Evolutionary conservation across 2,329 filamentous ascomycete genomes (phyloP), one percentile per base, ranked within the genome.

Genomic region (Neonectria magnoliae): DNA sequence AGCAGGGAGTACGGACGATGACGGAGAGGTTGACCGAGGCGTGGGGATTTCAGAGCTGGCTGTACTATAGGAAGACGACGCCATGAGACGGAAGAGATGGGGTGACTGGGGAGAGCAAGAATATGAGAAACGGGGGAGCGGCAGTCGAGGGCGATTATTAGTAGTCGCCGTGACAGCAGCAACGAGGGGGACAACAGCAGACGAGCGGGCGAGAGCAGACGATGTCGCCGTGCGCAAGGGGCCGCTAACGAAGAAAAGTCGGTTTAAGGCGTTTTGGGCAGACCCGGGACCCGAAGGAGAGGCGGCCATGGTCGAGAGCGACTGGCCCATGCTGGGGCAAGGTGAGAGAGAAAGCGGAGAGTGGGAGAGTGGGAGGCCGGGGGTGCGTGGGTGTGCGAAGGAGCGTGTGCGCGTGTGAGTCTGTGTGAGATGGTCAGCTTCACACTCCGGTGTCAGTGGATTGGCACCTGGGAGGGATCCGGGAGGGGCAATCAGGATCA

Each of bases 11-110:
- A 82, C 77, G 66, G 83, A 83, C 62, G 82, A 79, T 27, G 82
- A 83, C 52, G 85, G 84, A 64, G 85, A 87, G 57, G 81, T 78
- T 54, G 85, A 87, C 71, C 83, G 82, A 77, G 86, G 85, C 60
- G 85, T 87, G 75, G 83, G 83, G 75, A 85, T 81, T 79, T 87
- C 84, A 76, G 80, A 81, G 73, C 79, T 82, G 72, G 80, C 79
- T 72, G 81, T 81, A 71, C 80, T 85, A 76, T 81, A 80, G 66
- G 81, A 77, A 78, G 72, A 69, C 68, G 76, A 72, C 76, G 73
- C 68, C 69, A 72, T 67, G 58, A 68, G 65, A 57, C 61, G 60
- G 61, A 64, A 65, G 59, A 59, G 22, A 70, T 73, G 71, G 71
- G 68, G 71, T 73, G 71, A 73, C 63, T 71, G 59, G 56, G 64